Evolutionary conservation across 2,329 filamentous ascomycete species (phyloP).

Genomic region (Colletotrichum nymphaeae): DNA sequence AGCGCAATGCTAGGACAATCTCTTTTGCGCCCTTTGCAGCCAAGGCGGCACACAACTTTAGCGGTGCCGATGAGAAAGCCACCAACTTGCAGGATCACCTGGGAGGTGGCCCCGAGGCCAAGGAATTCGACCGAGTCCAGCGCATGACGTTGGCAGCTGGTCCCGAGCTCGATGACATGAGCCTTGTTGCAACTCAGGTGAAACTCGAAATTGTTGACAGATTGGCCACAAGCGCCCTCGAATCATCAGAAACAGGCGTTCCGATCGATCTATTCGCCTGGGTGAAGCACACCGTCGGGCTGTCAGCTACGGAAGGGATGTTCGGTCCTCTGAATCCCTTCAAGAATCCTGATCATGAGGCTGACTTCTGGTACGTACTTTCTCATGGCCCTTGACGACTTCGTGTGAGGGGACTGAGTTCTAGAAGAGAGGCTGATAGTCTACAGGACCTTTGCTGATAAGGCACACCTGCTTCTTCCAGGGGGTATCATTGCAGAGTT

Average conservation of each 20-base stretch:
- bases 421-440: not conserved
- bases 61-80: not conserved
- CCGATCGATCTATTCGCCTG: conserved; percentile 12
- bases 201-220: not conserved
- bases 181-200: not conserved
- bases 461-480: not conserved
- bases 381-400: not conserved
- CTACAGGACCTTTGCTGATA: conserved; percentile 2
- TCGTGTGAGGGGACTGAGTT: not conserved
- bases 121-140: conserved; percentile 5
- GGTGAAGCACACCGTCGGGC: conserved; percentile 2
- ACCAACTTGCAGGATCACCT: not conserved
- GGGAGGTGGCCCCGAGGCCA: not conserved
- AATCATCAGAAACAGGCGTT: not conserved
- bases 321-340: conserved; percentile 30
- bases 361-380: conserved; percentile 15
- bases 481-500: not conserved
- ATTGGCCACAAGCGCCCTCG: not conserved
- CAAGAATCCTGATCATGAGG: conserved; percentile 16
- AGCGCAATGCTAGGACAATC: conserved; percentile 17
- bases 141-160: conserved; percentile 6
- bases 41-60: not conserved
- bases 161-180: conserved; percentile 2
- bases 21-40: conserved; percentile 13
- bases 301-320: conserved; percentile 13